These are phyloP conservation scores for Telfairia occidentalis DNA, from an alignment of 331 rosid species.

Conservation along the genomic window DNA sequence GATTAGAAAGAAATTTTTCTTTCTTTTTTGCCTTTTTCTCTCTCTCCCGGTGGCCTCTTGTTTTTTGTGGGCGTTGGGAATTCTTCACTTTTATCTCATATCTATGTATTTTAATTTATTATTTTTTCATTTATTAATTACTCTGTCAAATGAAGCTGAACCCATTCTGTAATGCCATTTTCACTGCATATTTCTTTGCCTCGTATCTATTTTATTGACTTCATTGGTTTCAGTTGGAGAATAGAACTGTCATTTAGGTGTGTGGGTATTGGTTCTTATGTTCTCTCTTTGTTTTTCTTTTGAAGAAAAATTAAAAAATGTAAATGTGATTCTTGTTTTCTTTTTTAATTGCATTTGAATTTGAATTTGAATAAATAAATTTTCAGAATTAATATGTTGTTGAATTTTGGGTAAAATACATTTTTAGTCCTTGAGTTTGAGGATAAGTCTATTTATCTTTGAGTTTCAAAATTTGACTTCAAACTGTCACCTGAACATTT, in stretches of 20 bases:
- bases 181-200: background rate
- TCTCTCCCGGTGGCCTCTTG: slow-evolving; percentile 1
- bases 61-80: slow-evolving; percentile 13
- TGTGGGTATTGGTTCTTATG: too few relatives aligned
- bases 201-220: background rate
- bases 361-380: background rate
- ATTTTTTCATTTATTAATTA: background rate
- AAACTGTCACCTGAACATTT: too few relatives aligned
- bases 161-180: background rate
- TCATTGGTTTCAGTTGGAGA: too few relatives aligned
- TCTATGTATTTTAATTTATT: background rate
- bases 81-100: background rate
- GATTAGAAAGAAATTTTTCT: background rate
- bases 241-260: too few relatives aligned
- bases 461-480: too few relatives aligned
- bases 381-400: background rate
- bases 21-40: background rate
- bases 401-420: too few relatives aligned
- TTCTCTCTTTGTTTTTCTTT: background rate
- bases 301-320: too few relatives aligned
- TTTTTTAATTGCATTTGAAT: background rate
- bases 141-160: background rate
- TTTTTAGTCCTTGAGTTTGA: too few relatives aligned
- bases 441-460: too few relatives aligned
- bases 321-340: background rate